A percentile compares a stretch with the other conserved stretches of the same genome.
phyloP scores from a whole-genome alignment of 2,329 filamentous ascomycete species.

The Polychaeton citri region DNA sequence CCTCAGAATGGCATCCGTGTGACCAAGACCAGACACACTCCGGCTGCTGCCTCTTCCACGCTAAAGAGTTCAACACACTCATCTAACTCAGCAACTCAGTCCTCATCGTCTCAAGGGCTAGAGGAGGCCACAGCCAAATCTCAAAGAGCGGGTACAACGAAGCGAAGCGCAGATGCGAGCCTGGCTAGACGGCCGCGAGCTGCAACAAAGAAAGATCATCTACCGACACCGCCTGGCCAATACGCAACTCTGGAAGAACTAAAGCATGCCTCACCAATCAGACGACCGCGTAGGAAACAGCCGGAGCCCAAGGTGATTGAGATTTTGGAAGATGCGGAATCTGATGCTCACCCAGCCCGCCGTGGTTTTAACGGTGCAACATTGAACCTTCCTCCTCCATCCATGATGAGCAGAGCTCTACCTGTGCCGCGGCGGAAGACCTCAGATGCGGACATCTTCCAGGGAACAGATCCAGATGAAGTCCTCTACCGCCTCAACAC shows the following conservation, averaged over 20 bases:
- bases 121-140: constrained; percentile 15
- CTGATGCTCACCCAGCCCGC: constrained; percentile 6
- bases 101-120: constrained; percentile 12
- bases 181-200: constrained; percentile 21
- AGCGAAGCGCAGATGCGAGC: constrained; percentile 22
- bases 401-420: constrained; percentile 14
- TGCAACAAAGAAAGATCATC: constrained; percentile 5
- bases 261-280: constrained; percentile 15
- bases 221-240: constrained; percentile 9
- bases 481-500: constrained; percentile 31
- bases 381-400: constrained; percentile 16
- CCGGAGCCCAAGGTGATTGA: constrained; percentile 20
- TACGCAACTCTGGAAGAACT: constrained; percentile 20
- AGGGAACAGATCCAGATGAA: constrained; percentile 30
- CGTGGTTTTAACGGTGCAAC: constrained; percentile 2
- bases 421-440: constrained; percentile 12
- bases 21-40: background rate
- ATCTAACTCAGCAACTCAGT: constrained; percentile 11
- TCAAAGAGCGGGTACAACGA: constrained; percentile 11
- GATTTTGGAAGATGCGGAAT: constrained; percentile 20
- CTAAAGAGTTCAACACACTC: constrained; percentile 13
- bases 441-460: constrained; percentile 13
- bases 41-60: background rate
- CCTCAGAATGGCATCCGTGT: background rate
- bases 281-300: constrained; percentile 12